phyloP scores from a whole-genome alignment of 768 basidiomycete species.

The Lactarius trivialis region DNA sequence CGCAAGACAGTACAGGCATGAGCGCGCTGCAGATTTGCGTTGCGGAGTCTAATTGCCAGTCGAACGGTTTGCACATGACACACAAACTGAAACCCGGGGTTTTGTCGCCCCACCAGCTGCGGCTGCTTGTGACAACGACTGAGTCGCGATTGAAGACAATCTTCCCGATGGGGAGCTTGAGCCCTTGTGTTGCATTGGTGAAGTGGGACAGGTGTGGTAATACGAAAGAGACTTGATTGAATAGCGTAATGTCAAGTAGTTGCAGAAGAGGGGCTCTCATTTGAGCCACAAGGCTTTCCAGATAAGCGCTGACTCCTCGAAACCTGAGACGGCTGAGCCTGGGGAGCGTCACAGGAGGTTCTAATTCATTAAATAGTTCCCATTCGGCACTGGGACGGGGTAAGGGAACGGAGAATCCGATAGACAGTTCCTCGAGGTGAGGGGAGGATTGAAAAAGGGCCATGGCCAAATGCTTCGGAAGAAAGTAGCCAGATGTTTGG shows the following conservation, averaged over 20 bases:
- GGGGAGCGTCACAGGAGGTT: background rate
- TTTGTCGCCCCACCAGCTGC: background rate
- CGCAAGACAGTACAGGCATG: background rate
- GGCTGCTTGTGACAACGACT: background rate
- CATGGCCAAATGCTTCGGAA: background rate
- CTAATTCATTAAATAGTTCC: background rate
- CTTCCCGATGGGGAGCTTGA: background rate
- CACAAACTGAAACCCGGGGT: background rate
- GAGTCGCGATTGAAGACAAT: background rate
- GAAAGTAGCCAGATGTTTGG: background rate
- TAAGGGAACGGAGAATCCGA: background rate
- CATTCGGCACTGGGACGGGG: background rate
- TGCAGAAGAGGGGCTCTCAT: background rate
- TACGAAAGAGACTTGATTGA: background rate
- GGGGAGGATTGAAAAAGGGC: background rate
- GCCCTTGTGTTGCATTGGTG: background rate
- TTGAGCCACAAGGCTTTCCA: constrained; percentile 2
- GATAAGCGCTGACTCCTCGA: background rate
- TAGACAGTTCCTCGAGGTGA: constrained; percentile 1
- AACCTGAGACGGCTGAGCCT: background rate
- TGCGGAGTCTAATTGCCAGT: background rate
- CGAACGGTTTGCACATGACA: background rate
- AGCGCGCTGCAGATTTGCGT: background rate
- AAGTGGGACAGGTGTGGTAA: background rate
- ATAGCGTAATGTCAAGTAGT: background rate